Evolutionary conservation across 805 yeast genomes (phyloP), one percentile per base, ranked within the genome.

Genomic region (Suhomyces xylopsoci): DNA sequence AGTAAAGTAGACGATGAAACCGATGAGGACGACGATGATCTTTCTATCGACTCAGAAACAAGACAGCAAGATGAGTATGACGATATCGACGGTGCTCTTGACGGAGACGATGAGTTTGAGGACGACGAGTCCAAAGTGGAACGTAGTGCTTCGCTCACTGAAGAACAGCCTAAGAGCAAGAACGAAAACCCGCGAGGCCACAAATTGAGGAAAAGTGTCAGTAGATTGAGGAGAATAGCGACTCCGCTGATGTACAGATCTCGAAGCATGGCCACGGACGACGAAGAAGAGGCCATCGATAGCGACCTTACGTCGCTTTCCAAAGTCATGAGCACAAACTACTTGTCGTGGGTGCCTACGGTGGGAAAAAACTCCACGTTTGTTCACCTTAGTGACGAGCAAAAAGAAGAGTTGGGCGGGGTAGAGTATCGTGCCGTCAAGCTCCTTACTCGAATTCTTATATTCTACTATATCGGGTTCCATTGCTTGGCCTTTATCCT

Each of bases 341-440:
- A 92, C 61, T 73, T 93, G 22, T 91, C 97, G 0, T 91, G 96
- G 90, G 81, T 80, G 30, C 97, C 98, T 2, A 88, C 94, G 0
- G 80, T 94, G 34, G 98, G 97, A 9, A 81, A 97, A 67, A 94
- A 94, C 68, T 93, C 98, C 0, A 86, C 92, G 0, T 94, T 94
- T 74, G 87, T 90, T 2, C 87, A 87, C 14, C 68, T 94, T 43
- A 83, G 90, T 2, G 89, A 84, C 36, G 85, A 80, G 22, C 98
- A 94, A 67, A 91, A 90, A 62, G 96, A 88, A 54, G 99, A 94
- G 66, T 72, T 94, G 38, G 99, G 99, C 38, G 99, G 99, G 48
- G 97, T 94, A 14, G 99, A 94, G 64, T 94, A 94, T 66, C 80
- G 97, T 44, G 90, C 99, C 0, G 79, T 89, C 53, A 90, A 90